Conservation (phyloP, 176 grass and related monocot genomes). For the Triticum monococcum region DNA sequence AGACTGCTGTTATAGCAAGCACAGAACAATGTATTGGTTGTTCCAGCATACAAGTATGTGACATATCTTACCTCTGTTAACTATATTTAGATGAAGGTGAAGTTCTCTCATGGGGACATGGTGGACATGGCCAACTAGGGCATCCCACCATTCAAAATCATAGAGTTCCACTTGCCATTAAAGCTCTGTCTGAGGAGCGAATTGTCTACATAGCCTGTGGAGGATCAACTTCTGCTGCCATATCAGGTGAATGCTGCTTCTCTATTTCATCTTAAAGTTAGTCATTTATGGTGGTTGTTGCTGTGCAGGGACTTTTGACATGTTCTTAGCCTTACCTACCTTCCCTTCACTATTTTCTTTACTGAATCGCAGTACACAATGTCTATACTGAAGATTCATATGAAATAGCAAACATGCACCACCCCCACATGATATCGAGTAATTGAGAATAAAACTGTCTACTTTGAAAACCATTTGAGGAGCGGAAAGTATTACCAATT, state of each 20-base stretch:
- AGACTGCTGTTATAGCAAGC: background rate
- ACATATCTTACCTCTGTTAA: background rate
- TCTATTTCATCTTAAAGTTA: background rate
- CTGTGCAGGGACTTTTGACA: background rate
- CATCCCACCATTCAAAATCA: conserved; percentile 77
- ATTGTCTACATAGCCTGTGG: conserved; percentile 84
- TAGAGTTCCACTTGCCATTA: conserved; percentile 64
- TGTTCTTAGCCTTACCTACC: conserved; percentile 4
- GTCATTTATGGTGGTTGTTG: background rate
- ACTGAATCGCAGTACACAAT: conserved; percentile 2
- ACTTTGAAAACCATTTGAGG: background rate
- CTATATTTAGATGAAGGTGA: conserved; percentile 69
- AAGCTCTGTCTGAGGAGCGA: conserved; percentile 62
- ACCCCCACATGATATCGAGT: background rate
- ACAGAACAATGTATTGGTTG: background rate
- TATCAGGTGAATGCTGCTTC: conserved; percentile 59
- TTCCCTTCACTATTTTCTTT: background rate
- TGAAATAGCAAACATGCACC: background rate
- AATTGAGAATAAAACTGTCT: background rate
- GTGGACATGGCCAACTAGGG: conserved; percentile 85
- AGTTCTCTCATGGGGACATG: conserved; percentile 91
- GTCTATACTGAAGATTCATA: background rate
- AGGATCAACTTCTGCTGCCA: conserved; percentile 92
- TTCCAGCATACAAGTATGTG: conserved; percentile 20
- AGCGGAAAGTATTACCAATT: background rate